Evolutionary conservation across 192 early-diverging fungal genomes (phyloP), one percentile per base, ranked within the genome.

Genomic region (Dissophora ornata): DNA sequence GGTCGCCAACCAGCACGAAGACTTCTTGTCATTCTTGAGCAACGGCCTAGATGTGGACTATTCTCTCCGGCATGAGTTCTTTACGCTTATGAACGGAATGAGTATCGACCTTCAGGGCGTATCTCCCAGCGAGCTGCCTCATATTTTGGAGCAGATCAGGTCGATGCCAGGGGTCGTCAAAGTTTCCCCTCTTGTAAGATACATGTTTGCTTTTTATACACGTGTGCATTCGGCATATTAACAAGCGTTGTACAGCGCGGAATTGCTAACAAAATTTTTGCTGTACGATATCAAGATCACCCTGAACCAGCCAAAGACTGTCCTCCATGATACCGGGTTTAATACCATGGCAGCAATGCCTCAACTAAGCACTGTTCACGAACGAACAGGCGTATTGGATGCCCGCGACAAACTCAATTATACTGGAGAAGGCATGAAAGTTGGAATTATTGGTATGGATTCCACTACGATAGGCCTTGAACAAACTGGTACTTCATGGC

Each of bases 391-490:
- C 8, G 70, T 84, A 19, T 24, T 59, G 38, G 29, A 38, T 10
- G 75, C 55, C 10, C 75, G 75, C 22, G 21, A 79, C 19, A 44
- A 71, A 29, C 53, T 79, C 18, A 32, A 56, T 11, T 64, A 67
- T 19, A 49, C 44, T 57, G 58, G 70, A 3, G 52, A 77, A 28
- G 69, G 69, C 1, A 55, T 80, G n/a, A 71, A 61, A 40, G 57
- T 89, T 49, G 86, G 83, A 11, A 56, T 89, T 28, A 86, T 89
- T 41, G 87, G 69, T 73, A 73, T 22, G 55, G 16, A 32, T 55
- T 16, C 16, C 32, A 36, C 25, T 19, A n/a, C n/a, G n/a, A n/a
- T n/a, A n/a, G n/a, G n/a, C n/a, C n/a, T n/a, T n/a, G n/a, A n/a
- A n/a, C n/a, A n/a, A n/a, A n/a, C n/a, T n/a, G n/a, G n/a, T n/a